Evolutionary conservation across 768 basidiomycete genomes (phyloP), one percentile per base, ranked within the genome.

Genomic region (Mrakia gelida): DNA sequence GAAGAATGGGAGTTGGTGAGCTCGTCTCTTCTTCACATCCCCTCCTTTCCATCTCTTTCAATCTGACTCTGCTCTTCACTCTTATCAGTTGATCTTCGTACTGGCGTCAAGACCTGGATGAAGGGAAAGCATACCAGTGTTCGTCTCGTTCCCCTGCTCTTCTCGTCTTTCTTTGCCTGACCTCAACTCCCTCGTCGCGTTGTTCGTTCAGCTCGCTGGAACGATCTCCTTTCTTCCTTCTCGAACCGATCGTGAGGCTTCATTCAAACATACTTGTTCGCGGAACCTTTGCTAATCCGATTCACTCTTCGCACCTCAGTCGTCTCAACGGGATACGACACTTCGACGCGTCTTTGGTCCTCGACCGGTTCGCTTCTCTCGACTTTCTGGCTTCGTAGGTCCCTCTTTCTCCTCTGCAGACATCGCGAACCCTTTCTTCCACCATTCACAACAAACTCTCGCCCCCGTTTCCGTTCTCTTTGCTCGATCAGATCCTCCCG

Each of bases 71-170:
- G 4, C 68, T 13, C 1, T 21, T 26, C 32, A 13, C 34, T n/a
- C 30, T 45, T 56, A 8, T 9, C 56, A 76, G 68, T 71, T 26
- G 68, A 71, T 13, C 23, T 70, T 30, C 23, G 32, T 34, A 76
- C 75, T 15, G 67, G 34, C 4, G 32, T 54, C 45, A 75, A 70
- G n/a, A 67, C 65, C 0, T 68, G 63, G 49, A 54, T 76, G 67
- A 76, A 76, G 68, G 75, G 75, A 21, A 76, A 76, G 28, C 75
- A 76, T 61, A 68, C 75, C 67, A 71, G 49, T 43, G 75, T 75
- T 11, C 71, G 45, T 72, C 21, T 26, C 38, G 38, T 38, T 18
- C 23, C 15, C 52, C n/a, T 45, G 3, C 34, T 21, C 26, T 74
- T 1, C 5, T 68, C 21, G 41, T 30, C 3, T 30, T 23, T 28